Evolutionary conservation across 306 rosid genomes (phyloP), one percentile per base, ranked within the genome.

Genomic region (Citrullus colocynthis): DNA sequence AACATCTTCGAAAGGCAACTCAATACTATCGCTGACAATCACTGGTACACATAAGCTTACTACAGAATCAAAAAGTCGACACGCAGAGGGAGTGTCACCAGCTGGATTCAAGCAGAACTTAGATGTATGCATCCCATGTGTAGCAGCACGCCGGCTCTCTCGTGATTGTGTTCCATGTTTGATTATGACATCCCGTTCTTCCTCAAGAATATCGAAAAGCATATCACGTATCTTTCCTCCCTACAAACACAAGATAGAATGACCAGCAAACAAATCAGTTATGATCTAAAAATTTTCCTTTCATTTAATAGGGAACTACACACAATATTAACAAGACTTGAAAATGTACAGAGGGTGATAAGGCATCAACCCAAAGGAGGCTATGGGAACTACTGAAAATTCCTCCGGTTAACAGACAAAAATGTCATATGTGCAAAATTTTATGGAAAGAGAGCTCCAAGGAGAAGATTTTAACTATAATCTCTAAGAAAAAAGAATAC

Each of bases 71-170:
- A 95, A 95, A 74, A 95, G 87, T 37, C 99, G 89, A 78, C 99
- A 95, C 14, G 98, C 97, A 34, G 99, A 95, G 55, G 99, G 99
- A 73, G 99, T 95, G 84, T 95, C 99, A 57, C 99, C 99, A 21
- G 99, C 97, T 17, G 97, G 99, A 85, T 95, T 90, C 75, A 95
- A 87, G 82, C 99, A 95, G 83, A 95, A 95, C 80, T 88, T 92
- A 6, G 97, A 95, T 34, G 90, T 80, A 79, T 95, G 99, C 98
- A 94, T 94, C 83, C 99, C 99, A 37, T 72, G 93, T 8, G 97
- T 82, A 83, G 99, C 99, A 61, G 88, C 98, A 36, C 98, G 87
- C 45, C 98, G 81, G 84, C 90, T 91, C 86, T 89, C 98, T 82
- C 96, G 87, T 74, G 98, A 95, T 72, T 92, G 99, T 45, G 96